Percentiles rank a stretch among this genome's conserved stretches.
Evolutionary conservation across 1,139 yeast genomes (phyloP).

Genomic region (Zygoascus hellenicus): DNA sequence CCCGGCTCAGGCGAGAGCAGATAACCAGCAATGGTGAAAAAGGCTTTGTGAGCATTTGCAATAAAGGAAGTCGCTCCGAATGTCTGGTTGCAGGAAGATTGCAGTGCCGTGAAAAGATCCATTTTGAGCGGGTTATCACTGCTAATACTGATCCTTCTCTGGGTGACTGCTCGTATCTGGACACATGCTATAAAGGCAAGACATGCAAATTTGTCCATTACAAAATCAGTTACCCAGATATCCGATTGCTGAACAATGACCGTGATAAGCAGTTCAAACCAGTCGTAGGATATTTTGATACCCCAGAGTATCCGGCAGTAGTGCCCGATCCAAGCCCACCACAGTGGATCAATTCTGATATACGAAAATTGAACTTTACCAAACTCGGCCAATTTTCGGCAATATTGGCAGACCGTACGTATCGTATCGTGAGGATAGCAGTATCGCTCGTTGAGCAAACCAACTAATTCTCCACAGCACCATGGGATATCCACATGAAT

Average conservation of each 20-base stretch:
- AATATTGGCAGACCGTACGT: conserved; percentile 67
- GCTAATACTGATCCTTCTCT: conserved; percentile 54
- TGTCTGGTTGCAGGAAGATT: conserved; percentile 30
- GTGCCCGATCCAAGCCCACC: conserved; percentile 40
- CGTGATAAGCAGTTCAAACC: neutral
- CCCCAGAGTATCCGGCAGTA: neutral
- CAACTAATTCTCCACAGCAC: conserved; percentile 20
- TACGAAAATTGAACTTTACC: conserved; percentile 60
- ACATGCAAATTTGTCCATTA: conserved; percentile 82
- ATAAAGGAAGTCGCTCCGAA: conserved; percentile 16
- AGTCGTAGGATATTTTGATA: conserved; percentile 7
- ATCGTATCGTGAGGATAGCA: neutral
- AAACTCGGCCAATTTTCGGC: conserved; percentile 80
- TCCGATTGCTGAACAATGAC: neutral
- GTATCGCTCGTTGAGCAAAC: too few relatives aligned
- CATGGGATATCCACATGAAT: conserved; percentile 37
- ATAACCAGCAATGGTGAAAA: conserved; percentile 14
- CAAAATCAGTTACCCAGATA: conserved; percentile 38
- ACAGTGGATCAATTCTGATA: conserved; percentile 87
- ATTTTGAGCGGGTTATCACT: conserved; percentile 30
- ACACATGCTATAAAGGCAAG: conserved; percentile 83
- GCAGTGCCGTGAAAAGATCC: conserved; percentile 29
- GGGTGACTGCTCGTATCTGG: conserved; percentile 94
- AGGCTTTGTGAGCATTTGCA: conserved; percentile 21
- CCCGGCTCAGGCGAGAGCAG: conserved; percentile 16